Base-by-base conservation (phyloP, 2,329 filamentous ascomycete species). In the Calonectria pteridis region DNA sequence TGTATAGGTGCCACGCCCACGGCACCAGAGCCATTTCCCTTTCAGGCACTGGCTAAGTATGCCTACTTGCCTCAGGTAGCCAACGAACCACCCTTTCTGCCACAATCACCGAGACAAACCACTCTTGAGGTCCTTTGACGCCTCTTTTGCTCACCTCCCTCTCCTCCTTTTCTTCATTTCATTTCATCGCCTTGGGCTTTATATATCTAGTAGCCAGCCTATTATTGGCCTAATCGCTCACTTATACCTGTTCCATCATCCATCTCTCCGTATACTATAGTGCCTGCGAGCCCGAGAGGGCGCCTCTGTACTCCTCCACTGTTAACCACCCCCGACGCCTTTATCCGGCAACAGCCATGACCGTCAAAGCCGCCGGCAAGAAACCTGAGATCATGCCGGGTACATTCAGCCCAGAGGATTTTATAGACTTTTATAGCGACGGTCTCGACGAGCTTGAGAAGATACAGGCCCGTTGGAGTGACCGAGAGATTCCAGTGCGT, bases 391-490 rank as follows among this genome's bases (percentile, higher is more conserved):
- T 79, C 29, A 81, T 83, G 77, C 81, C 83, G 14, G 80, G 80
- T 6, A 75, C 81, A 16, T 83, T 82, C 50, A 72, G 76, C 18
- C 77, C 82, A 9, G 82, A 81, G n/a, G 80, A 83, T 49, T 80
- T 81, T 51, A 74, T 81, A 49, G 80, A 80, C 33, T 79, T 81
- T 33, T 79, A 81, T 67, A 76, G 80, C n/a, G 79, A 83, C 14
- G 81, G 81, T 1, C 81, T 82, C 31, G 76, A 79, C 40, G 73
- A 74, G 13, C 72, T 84, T 2, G 76, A 78, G 2, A 71, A 73
- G 29, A 53, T 78, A 9, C 75, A 83, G 71, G 75, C 81, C 73
- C 29, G 79, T 59, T 79, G 78, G 75, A 66, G 71, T 65, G 72
- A 74, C n/a, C 72, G 75, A 67, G 55, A 80, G 5, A 59, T 74